Evolutionary conservation across 306 rosid species (phyloP).

Genomic region (Gillenia trifoliata): DNA sequence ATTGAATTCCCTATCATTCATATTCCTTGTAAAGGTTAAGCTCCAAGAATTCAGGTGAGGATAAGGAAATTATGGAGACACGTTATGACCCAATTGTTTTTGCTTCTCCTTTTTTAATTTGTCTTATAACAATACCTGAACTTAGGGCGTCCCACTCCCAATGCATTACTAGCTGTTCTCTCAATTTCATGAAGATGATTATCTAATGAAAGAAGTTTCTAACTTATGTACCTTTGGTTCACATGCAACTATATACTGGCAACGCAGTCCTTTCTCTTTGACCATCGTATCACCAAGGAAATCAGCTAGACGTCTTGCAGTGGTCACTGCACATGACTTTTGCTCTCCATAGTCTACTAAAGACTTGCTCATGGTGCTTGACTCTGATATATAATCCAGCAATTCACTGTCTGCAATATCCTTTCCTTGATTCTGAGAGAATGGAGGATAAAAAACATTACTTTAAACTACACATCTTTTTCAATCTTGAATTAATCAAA

Average conservation of each 20-base stretch:
- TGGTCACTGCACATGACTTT: slow-evolving; percentile 93
- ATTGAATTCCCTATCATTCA: neutral
- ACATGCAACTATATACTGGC: slow-evolving; percentile 94
- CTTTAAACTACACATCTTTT: slow-evolving; percentile 9
- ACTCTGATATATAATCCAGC: slow-evolving; percentile 94
- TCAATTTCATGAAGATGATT: neutral
- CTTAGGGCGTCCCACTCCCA: neutral
- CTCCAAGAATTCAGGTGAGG: neutral
- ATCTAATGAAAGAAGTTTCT: neutral
- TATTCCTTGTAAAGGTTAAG: neutral
- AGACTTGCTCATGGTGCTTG: slow-evolving; percentile 99
- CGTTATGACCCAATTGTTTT: neutral
- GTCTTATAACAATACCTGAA: neutral
- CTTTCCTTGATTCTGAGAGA: slow-evolving; percentile 76
- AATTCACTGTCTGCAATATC: slow-evolving; percentile 91
- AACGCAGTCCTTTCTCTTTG: slow-evolving; percentile 94
- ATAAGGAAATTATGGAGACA: neutral
- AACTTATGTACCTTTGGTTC: slow-evolving; percentile 69
- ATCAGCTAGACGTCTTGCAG: slow-evolving; percentile 93
- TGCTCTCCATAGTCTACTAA: slow-evolving; percentile 86
- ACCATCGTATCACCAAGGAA: slow-evolving; percentile 95
- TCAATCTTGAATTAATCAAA: neutral
- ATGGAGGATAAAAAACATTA: neutral
- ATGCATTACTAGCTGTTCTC: neutral
- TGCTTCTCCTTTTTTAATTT: neutral